These are phyloP conservation scores for Discostella stelligera DNA, from an alignment of 352 stramenopile species.

Conservation along the genomic window DNA sequence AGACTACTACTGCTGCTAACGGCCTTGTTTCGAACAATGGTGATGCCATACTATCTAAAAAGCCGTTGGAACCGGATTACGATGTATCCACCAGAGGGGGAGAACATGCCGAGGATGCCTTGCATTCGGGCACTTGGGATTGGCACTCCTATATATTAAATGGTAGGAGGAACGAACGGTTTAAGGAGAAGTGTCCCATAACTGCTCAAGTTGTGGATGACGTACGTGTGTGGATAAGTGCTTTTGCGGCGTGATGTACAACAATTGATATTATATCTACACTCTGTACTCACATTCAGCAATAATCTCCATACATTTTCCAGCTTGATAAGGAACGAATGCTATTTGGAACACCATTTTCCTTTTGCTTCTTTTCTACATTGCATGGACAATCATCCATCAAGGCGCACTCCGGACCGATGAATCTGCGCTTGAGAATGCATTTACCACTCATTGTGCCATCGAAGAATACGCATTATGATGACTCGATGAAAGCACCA, in stretches of 20 bases:
- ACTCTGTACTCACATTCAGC: no score
- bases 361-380: constrained; percentile 94
- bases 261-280: no score
- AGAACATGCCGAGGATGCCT: constrained; percentile 46
- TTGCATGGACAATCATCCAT: constrained; percentile 89
- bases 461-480: constrained; percentile 14
- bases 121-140: constrained; percentile 86
- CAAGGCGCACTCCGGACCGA: constrained; percentile 90
- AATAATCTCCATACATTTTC: not conserved
- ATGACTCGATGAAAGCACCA: not conserved
- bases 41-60: constrained; percentile 9
- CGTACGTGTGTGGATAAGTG: constrained; percentile 19
- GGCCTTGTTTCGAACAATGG: not conserved
- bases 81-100: constrained; percentile 39
- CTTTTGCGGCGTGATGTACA: not conserved
- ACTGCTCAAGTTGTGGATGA: constrained; percentile 63
- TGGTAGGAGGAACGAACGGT: constrained; percentile 70
- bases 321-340: constrained; percentile 47
- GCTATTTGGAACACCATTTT: constrained; percentile 88
- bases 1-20: not conserved
- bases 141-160: constrained; percentile 89
- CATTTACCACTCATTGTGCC: constrained; percentile 92
- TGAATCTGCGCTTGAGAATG: constrained; percentile 92
- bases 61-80: constrained; percentile 50
- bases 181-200: constrained; percentile 71